Base-by-base conservation (phyloP, 495 filamentous ascomycete genomes). In the Thozetella sp. region DNA sequence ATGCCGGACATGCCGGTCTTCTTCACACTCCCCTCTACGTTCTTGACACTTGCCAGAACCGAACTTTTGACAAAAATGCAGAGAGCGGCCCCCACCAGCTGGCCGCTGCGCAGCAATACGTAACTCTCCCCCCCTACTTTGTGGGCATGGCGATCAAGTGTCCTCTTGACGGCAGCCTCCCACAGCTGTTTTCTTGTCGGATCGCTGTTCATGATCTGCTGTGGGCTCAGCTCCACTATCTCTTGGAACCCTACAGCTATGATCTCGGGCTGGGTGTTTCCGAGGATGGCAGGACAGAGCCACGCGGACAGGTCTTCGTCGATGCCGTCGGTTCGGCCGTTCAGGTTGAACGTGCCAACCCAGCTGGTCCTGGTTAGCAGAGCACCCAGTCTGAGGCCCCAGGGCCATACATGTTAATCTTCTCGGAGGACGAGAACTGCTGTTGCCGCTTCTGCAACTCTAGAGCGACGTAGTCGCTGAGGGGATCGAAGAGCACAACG, bases 151-250 rank as follows among this genome's bases (percentile, higher is more conserved):
- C 64, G 63, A 62, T 98, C 97, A 46, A 99, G 71, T 20, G 90
- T 91, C 56, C 77, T 81, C 58, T 88, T 86, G 11, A 97, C 92
- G 4, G 92, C 88, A 60, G 75, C 72, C 71, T 99, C 94, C 95
- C 95, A 99, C 22, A 83, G 75, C 66, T 93, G 88, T 54, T 93
- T 89, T 57, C 90, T 85, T 10, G 83, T 84, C 22, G 96, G 95
- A 78, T 98, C 93, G 40, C 93, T 97, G 55, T 95, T 96, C 93
- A 99, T 98, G 67, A 99, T 98, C 67, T 99, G 96, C 71, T 98
- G 94, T 19, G 96, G 94, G 65, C 92, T 97, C 15, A 99, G 80
- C 67, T 94, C 89, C 17, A 99, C 96, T 55, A 99, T 98, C 76
- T 99, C 95, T 65, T 99, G 95, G 64, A 99, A 98, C 0, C 92